A percentile compares a stretch with the other conserved stretches of the same genome.
phyloP scores from a whole-genome alignment of 371 early-diverging fungal species.

The Apophysomyces trapeziformis region DNA sequence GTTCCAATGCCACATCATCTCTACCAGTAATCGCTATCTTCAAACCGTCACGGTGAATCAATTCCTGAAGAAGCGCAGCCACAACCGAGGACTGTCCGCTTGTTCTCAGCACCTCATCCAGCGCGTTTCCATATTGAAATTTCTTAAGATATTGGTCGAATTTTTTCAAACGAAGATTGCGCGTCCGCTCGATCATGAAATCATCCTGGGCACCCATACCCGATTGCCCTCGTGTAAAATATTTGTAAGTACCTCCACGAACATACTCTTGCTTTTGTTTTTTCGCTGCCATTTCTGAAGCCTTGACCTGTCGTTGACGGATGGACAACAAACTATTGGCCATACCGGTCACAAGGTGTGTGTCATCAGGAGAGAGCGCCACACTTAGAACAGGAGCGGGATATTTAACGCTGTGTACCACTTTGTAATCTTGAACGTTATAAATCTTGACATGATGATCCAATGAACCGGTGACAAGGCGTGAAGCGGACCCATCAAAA shows the following conservation, averaged over 20 bases:
- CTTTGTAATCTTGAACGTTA: conserved; percentile 83
- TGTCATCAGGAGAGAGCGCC: conserved; percentile 86
- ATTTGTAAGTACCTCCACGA: conserved; percentile 65
- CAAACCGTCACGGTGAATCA: conserved; percentile 85
- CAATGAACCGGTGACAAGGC: conserved; percentile 88
- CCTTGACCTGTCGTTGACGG: conserved; percentile 72
- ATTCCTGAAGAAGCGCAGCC: conserved; percentile 84
- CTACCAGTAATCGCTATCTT: conserved; percentile 81
- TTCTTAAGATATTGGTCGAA: conserved; percentile 82
- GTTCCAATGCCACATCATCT: conserved; percentile 85
- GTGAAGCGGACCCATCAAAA: conserved; percentile 76
- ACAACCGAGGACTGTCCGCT: conserved; percentile 57
- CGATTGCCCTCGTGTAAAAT: conserved; percentile 73
- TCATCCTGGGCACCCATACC: conserved; percentile 57
- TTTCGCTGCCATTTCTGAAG: conserved; percentile 60
- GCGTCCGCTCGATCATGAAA: conserved; percentile 69
- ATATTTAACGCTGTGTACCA: conserved; percentile 87
- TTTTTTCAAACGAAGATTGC: conserved; percentile 62
- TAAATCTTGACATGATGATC: conserved; percentile 96
- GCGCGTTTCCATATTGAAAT: conserved; percentile 87
- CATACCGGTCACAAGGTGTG: conserved; percentile 93
- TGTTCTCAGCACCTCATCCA: conserved; percentile 74
- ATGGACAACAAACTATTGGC: conserved; percentile 87
- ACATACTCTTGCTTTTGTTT: conserved; percentile 50
- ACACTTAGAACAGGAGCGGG: conserved; percentile 89